phyloP scores from a whole-genome alignment of 306 rosid genomes.

The Glycine latifolia region DNA sequence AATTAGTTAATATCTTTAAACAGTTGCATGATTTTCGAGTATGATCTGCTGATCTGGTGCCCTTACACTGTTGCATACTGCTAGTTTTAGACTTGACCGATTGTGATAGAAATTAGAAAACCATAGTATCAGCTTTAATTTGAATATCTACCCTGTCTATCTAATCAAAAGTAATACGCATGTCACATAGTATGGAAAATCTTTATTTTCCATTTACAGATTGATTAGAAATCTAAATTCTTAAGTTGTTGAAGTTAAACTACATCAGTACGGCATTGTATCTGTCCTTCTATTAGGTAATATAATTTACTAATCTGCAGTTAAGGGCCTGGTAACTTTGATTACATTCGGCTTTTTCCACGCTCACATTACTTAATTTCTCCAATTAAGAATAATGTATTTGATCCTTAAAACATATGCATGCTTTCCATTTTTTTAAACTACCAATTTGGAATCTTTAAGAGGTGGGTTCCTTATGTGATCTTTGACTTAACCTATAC shows the following conservation, averaged over 20 bases:
- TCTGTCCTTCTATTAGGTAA: neutral
- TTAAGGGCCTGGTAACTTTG: neutral
- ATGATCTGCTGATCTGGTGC: too few relatives aligned
- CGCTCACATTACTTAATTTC: too few relatives aligned
- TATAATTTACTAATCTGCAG: neutral
- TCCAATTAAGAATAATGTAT: neutral
- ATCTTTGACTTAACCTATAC: neutral
- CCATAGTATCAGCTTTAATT: neutral
- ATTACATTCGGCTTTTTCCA: neutral
- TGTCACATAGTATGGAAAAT: neutral
- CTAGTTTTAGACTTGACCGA: neutral
- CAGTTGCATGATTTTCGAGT: too few relatives aligned
- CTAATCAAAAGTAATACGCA: neutral
- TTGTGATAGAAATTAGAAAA: neutral
- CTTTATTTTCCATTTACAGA: conserved; percentile 23
- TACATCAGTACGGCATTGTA: neutral
- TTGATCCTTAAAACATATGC: conserved; percentile 9
- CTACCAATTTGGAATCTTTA: neutral
- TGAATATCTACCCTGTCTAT: neutral
- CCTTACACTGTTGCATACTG: neutral
- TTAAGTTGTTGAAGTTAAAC: neutral
- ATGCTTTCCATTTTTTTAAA: neutral
- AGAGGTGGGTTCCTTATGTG: conserved; percentile 6
- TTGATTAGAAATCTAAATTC: neutral
- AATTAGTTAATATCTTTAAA: neutral